Conservation (phyloP, 192 early-diverging fungal genomes). For the Entomortierella beljakovae region DNA sequence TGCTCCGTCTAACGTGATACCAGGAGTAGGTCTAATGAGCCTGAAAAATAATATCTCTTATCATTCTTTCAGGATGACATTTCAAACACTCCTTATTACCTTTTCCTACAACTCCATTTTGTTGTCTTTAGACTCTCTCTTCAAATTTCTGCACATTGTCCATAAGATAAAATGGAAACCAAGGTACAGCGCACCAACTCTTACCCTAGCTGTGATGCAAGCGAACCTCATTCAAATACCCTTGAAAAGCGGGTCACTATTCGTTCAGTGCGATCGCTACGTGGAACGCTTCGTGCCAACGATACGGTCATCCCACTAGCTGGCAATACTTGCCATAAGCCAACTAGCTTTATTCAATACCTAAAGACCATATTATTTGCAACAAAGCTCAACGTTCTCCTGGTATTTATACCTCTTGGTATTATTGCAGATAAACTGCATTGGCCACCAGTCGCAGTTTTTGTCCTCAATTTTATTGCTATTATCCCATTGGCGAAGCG, state of each 20-base stretch:
- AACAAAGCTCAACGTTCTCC: conserved; percentile 76
- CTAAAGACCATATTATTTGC: conserved; percentile 59
- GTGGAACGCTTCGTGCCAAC: conserved; percentile 11
- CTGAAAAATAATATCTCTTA: too few relatives aligned
- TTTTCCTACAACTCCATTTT: too few relatives aligned
- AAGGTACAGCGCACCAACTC: too few relatives aligned
- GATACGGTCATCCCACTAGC: background rate
- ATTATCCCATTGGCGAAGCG: conserved; percentile 91
- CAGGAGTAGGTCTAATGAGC: too few relatives aligned
- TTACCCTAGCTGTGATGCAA: background rate
- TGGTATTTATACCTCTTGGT: conserved; percentile 86
- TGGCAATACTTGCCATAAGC: conserved; percentile 5
- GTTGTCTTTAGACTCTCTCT: too few relatives aligned
- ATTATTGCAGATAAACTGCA: conserved; percentile 69
- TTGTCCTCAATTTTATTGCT: conserved; percentile 90
- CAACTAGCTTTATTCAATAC: conserved; percentile 57
- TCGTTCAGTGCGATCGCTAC: conserved; percentile 31
- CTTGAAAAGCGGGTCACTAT: conserved; percentile 23
- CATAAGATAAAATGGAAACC: background rate
- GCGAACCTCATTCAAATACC: conserved; percentile 28
- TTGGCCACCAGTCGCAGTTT: conserved; percentile 76
- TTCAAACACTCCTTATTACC: too few relatives aligned
- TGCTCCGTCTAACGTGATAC: too few relatives aligned
- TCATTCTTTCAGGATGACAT: too few relatives aligned
- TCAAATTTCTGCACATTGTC: too few relatives aligned